phyloP scores from a whole-genome alignment of 129 eudicot genomes.

The Saposhnikovia divaricata region DNA sequence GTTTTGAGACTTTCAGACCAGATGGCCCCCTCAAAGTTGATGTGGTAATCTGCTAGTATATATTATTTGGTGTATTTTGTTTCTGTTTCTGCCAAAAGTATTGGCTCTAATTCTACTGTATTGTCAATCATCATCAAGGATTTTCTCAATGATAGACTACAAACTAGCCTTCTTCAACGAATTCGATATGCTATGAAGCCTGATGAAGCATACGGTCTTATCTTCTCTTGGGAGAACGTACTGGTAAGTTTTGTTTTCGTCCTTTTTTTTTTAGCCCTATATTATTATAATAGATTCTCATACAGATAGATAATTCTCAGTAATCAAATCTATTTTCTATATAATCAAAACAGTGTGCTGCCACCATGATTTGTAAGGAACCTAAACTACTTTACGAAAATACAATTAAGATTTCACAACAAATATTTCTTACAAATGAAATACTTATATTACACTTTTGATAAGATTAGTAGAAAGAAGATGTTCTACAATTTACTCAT shows the following conservation, averaged over 20 bases:
- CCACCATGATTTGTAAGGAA: too few relatives aligned
- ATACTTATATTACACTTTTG: too few relatives aligned
- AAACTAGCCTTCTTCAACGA: constrained; percentile 76
- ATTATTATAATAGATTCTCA: too few relatives aligned
- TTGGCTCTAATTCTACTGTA: not conserved
- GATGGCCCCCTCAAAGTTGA: constrained; percentile 93
- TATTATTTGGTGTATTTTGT: not conserved
- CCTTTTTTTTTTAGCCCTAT: not conserved
- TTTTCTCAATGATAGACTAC: constrained; percentile 79
- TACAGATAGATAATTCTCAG: too few relatives aligned
- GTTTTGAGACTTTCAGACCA: constrained; percentile 88
- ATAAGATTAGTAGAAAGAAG: too few relatives aligned
- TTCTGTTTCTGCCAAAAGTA: not conserved
- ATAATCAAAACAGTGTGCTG: too few relatives aligned
- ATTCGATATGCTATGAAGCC: constrained; percentile 99
- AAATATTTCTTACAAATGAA: too few relatives aligned
- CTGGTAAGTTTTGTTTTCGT: constrained; percentile 37
- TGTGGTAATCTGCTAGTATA: constrained; percentile 45
- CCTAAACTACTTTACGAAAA: too few relatives aligned
- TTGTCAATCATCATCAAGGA: constrained; percentile 29
- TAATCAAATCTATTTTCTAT: too few relatives aligned
- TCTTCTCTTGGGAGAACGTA: constrained; percentile 96
- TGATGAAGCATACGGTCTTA: constrained; percentile 95
- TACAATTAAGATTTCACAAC: too few relatives aligned
- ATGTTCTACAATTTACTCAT: too few relatives aligned